Evolutionary conservation across 73 alveolate genomes (phyloP).

Genomic region (Paraurostyla sp.): DNA sequence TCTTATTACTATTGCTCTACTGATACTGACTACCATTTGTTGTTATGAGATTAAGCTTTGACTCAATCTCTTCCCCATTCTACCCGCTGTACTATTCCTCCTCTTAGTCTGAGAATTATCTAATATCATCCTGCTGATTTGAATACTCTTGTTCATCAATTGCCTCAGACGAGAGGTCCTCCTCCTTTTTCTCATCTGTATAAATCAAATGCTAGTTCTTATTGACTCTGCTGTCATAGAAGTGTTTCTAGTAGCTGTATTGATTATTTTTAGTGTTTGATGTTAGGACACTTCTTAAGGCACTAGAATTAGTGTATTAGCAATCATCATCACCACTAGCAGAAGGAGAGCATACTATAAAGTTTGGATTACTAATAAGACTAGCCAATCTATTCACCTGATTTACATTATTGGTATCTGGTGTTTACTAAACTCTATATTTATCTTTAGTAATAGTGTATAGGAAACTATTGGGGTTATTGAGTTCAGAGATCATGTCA

Average conservation of each 20-base stretch:
- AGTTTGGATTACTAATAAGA: neutral
- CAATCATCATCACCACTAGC: slow-evolving; percentile 44
- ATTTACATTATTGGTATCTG: neutral
- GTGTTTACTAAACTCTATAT: no score
- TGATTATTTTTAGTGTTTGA: neutral
- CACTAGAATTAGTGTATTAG: slow-evolving; percentile 54
- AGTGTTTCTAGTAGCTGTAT: neutral
- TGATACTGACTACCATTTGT: neutral
- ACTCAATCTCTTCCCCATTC: slow-evolving; percentile 34
- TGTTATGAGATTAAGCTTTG: neutral
- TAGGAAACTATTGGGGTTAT: slow-evolving; percentile 11
- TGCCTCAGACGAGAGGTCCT: neutral
- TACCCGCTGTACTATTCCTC: neutral
- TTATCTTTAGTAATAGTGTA: slow-evolving; percentile 6
- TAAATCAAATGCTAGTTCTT: neutral
- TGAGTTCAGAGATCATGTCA: neutral
- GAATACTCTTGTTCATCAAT: slow-evolving; percentile 19
- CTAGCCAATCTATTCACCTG: neutral
- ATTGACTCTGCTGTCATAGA: neutral
- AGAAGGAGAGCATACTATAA: slow-evolving; percentile 36
- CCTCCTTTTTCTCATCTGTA: slow-evolving; percentile 39
- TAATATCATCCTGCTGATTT: neutral
- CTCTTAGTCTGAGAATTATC: neutral
- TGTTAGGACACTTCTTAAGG: neutral
- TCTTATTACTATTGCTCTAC: neutral